Evolutionary conservation across 2,329 filamentous ascomycete species (phyloP).

Genomic region (Microsporum audouinii): DNA sequence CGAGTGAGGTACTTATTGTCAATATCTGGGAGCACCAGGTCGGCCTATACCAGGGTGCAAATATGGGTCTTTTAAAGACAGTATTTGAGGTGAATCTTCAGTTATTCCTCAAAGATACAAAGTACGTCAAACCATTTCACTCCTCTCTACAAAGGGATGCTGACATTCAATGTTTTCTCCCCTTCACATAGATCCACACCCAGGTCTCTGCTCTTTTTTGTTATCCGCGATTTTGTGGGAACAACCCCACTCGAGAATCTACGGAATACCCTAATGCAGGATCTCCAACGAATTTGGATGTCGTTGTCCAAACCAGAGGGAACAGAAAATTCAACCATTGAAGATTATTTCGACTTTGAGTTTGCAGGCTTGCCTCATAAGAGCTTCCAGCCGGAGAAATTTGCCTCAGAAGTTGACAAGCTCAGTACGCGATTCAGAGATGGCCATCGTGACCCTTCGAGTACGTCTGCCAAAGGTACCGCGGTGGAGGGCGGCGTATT

Average conservation of each 20-base stretch:
- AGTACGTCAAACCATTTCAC: constrained; percentile 44
- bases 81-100: constrained; percentile 98
- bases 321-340: constrained; percentile 76
- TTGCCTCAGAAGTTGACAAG: constrained; percentile 65
- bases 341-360: constrained; percentile 97
- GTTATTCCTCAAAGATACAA: constrained; percentile 88
- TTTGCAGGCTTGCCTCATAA: constrained; percentile 95
- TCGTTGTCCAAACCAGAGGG: constrained; percentile 84
- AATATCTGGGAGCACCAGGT: constrained; percentile 99
- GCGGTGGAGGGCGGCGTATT: constrained; percentile 72
- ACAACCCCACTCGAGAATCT: constrained; percentile 83
- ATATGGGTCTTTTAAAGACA: constrained; percentile 97
- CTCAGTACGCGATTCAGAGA: constrained; percentile 72
- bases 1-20: constrained; percentile 93
- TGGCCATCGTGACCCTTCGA: constrained; percentile 61
- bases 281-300: constrained; percentile 83
- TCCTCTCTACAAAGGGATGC: background rate
- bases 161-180: background rate
- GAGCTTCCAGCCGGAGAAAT: constrained; percentile 87
- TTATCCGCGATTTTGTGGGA: constrained; percentile 93
- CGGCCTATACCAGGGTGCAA: constrained; percentile 92
- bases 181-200: constrained; percentile 56
- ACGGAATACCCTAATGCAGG: constrained; percentile 78
- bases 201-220: constrained; percentile 90
- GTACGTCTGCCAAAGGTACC: constrained; percentile 50